Percentiles rank a stretch among this genome's conserved stretches.
Conservation (phyloP, 805 yeast species). For the Wickerhamiella azymoides region DNA sequence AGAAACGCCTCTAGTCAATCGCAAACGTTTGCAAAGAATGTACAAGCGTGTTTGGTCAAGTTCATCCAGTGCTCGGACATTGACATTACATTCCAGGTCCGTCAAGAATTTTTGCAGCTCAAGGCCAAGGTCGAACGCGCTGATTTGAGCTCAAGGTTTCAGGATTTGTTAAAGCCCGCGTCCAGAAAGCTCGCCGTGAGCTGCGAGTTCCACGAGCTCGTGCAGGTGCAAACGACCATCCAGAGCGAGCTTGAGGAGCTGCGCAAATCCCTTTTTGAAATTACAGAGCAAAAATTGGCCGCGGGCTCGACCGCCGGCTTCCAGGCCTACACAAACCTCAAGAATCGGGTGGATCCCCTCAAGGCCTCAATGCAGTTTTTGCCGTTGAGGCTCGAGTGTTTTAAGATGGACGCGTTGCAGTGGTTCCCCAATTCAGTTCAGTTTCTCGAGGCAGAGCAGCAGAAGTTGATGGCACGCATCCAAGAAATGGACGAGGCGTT, state of each 20-base stretch:
- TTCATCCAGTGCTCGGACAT: constrained; percentile 5
- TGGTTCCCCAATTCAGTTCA: not conserved
- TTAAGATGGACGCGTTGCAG: constrained; percentile 1
- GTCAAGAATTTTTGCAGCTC: constrained; percentile 2
- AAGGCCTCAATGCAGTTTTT: constrained; percentile 9
- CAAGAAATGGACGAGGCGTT: not conserved
- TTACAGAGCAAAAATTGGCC: not conserved
- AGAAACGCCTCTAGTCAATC: not conserved
- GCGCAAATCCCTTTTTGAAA: not conserved
- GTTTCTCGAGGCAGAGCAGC: not conserved
- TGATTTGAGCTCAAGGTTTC: not conserved
- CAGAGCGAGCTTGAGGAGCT: constrained; percentile 6
- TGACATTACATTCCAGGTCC: constrained; percentile 1
- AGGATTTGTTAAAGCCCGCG: not conserved
- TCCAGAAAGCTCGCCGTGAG: not conserved
- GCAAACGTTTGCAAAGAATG: not conserved
- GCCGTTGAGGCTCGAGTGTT: constrained; percentile 8
- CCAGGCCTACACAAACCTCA: not conserved
- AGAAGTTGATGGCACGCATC: not conserved
- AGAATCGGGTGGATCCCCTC: constrained; percentile 3
- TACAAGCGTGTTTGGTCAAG: not conserved
- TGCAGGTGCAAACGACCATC: not conserved
- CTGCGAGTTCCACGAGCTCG: constrained; percentile 7
- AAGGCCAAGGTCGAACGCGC: constrained; percentile 6
- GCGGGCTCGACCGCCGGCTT: not conserved